Evolutionary conservation across 2,329 filamentous ascomycete genomes (phyloP).

Genomic region (Phyllosticta citriasiana): DNA sequence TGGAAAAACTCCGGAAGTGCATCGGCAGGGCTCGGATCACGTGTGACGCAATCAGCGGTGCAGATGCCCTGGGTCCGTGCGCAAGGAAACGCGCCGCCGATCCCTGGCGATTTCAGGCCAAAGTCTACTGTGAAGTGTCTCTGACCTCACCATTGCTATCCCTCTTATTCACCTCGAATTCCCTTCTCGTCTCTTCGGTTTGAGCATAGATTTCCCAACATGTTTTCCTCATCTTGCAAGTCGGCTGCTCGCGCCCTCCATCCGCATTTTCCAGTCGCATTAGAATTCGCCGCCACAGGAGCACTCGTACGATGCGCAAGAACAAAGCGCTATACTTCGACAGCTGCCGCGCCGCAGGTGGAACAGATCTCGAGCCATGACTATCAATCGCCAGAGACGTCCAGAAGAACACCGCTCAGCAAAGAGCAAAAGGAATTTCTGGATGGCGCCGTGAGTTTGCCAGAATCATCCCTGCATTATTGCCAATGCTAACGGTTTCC

Average conservation of each 20-base stretch:
- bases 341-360: neutral
- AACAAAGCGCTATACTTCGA: conserved; percentile 1
- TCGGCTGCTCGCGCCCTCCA: neutral
- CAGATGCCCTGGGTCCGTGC: neutral
- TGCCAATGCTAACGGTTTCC: neutral
- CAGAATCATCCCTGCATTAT: neutral
- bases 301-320: neutral
- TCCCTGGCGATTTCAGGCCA: conserved; percentile 6
- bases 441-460: conserved; percentile 22
- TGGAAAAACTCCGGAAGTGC: neutral
- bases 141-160: neutral
- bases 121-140: conserved; percentile 1
- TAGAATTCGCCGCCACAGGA: neutral
- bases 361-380: neutral
- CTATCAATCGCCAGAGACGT: neutral
- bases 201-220: neutral
- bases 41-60: neutral
- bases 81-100: neutral
- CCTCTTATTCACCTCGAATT: neutral
- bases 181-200: neutral
- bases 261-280: neutral
- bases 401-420: conserved; percentile 17
- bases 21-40: neutral
- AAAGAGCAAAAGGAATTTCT: conserved; percentile 26
- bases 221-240: neutral